These are phyloP conservation scores for Adiantum capillusveneris DNA, from an alignment of 75 land plant species.

Conservation along the genomic window DNA sequence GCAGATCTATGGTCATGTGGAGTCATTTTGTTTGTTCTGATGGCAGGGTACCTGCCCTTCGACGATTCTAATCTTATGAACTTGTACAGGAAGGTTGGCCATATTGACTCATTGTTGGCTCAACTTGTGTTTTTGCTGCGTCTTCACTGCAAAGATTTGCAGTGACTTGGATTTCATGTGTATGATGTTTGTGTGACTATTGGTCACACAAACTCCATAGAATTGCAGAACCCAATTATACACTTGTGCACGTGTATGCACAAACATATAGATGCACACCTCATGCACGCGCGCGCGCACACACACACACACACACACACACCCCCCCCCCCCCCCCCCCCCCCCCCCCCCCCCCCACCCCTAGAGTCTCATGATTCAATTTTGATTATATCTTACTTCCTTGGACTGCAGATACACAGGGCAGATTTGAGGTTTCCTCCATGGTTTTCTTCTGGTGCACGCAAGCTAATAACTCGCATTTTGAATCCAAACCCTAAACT, in stretches of 20 bases:
- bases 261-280: no score
- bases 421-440: slow-evolving; percentile 39
- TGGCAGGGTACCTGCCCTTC: slow-evolving; percentile 23
- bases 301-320: no score
- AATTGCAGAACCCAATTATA: no score
- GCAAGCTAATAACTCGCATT: slow-evolving; percentile 18
- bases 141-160: no score
- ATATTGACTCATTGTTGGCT: no score
- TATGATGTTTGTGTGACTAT: no score
- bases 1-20: slow-evolving; percentile 25
- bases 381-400: not conserved
- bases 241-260: not conserved
- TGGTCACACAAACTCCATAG: no score
- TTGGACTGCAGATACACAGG: slow-evolving; percentile 20
- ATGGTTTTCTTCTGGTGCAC: slow-evolving; percentile 32
- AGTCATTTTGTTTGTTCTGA: slow-evolving; percentile 16
- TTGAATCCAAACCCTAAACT: slow-evolving; percentile 37
- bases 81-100: slow-evolving; percentile 7
- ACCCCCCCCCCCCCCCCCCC: no score
- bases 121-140: no score
- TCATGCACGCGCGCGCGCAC: no score
- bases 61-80: slow-evolving; percentile 10
- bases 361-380: not conserved
- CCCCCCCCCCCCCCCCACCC: no score
- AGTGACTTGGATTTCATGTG: no score